phyloP scores from a whole-genome alignment of 306 rosid genomes.

The Clitoria ternatea region DNA sequence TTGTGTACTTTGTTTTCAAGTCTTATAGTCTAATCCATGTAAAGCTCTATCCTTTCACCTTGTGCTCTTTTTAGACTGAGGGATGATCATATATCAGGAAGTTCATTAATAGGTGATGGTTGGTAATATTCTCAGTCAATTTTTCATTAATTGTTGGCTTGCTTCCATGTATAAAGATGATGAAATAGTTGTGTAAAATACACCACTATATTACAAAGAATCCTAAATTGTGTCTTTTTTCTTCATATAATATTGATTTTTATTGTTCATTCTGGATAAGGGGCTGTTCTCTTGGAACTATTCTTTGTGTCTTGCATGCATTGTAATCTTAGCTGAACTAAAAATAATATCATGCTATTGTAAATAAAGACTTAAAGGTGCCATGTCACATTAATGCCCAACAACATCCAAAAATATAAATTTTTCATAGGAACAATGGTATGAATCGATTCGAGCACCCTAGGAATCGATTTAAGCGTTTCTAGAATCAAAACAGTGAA shows the following conservation, averaged over 20 bases:
- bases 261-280: slow-evolving; percentile 20
- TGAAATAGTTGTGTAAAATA: slow-evolving; percentile 13
- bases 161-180: slow-evolving; percentile 7
- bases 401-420: no score
- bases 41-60: slow-evolving; percentile 93
- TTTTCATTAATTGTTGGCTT: background rate
- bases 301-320: slow-evolving; percentile 2
- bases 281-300: slow-evolving; percentile 6
- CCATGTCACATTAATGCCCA: no score
- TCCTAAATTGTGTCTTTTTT: slow-evolving; percentile 7
- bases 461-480: no score
- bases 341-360: background rate
- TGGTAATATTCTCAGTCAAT: background rate
- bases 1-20: slow-evolving; percentile 22
- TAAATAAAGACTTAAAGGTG: background rate
- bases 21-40: slow-evolving; percentile 68
- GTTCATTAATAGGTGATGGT: slow-evolving; percentile 83
- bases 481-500: no score
- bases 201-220: background rate
- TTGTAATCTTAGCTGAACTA: background rate
- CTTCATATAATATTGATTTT: background rate
- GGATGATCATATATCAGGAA: slow-evolving; percentile 93
- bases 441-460: no score
- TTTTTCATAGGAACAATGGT: no score
- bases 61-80: slow-evolving; percentile 81